A percentile compares a stretch with the other conserved stretches of the same genome.
Conservation (phyloP, 805 yeast species). For the Starmerella stellata region DNA sequence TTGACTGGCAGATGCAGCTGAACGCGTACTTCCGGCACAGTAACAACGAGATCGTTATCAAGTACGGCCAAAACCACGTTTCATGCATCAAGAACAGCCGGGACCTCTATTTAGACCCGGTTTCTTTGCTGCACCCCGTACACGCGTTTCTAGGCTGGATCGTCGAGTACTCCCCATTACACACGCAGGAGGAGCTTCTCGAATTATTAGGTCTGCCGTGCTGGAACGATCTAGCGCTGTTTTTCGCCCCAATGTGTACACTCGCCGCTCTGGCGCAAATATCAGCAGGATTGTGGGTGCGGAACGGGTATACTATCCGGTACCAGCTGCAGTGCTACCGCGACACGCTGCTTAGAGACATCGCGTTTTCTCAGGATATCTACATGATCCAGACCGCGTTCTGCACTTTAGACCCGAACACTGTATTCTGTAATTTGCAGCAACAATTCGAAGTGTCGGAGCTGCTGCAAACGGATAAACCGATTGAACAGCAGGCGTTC, state of each 20-base stretch:
- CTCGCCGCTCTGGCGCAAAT: conserved; percentile 67
- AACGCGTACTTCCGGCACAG: neutral
- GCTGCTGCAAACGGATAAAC: conserved; percentile 34
- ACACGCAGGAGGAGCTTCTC: conserved; percentile 15
- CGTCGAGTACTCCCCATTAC: conserved; percentile 32
- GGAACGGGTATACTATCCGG: conserved; percentile 71
- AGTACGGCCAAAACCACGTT: too few species aligned
- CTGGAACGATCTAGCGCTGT: conserved; percentile 21
- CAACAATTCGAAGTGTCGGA: conserved; percentile 50
- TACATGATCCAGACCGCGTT: conserved; percentile 47
- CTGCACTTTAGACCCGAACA: conserved; percentile 38
- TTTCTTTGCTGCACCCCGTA: conserved; percentile 64
- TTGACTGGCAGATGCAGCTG: conserved; percentile 1
- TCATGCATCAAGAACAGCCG: conserved; percentile 22
- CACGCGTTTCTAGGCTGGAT: conserved; percentile 59
- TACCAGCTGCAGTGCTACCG: conserved; percentile 67
- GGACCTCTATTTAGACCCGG: conserved; percentile 30
- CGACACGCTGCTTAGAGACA: conserved; percentile 61
- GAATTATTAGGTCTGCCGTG: conserved; percentile 9
- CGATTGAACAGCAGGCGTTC: conserved; percentile 28
- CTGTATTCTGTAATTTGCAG: conserved; percentile 38
- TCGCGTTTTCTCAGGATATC: conserved; percentile 64
- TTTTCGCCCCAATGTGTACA: conserved; percentile 64
- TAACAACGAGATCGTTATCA: too few species aligned
- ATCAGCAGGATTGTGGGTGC: conserved; percentile 79